These are phyloP conservation scores for Elsinoe fawcettii DNA, from an alignment of 2,329 filamentous ascomycete species.

Conservation along the genomic window DNA sequence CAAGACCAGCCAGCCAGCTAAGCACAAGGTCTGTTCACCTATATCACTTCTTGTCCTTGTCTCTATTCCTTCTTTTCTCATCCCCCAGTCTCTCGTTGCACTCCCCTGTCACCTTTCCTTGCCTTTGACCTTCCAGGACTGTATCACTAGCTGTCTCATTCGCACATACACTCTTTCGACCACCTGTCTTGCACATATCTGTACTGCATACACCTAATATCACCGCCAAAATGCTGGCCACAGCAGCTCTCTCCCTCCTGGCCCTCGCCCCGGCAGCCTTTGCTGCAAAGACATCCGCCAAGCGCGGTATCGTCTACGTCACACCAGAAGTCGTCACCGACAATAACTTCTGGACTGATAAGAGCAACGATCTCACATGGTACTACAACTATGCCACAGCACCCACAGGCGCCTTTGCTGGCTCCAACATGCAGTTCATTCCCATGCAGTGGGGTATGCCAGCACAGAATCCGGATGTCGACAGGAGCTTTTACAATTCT, in stretches of 20 bases:
- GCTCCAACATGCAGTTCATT: conserved; percentile 60
- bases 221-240: conserved; percentile 5
- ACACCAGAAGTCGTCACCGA: conserved; percentile 51
- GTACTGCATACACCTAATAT: not conserved
- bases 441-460: conserved; percentile 70
- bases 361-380: conserved; percentile 60
- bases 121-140: not conserved
- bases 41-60: conserved; percentile 5
- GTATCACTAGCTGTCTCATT: not conserved
- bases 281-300: conserved; percentile 38
- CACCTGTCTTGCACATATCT: not conserved
- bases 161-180: not conserved
- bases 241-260: conserved; percentile 11
- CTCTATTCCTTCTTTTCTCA: not conserved
- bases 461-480: conserved; percentile 27
- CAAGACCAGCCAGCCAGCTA: not conserved
- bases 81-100: conserved; percentile 7
- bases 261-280: conserved; percentile 15
- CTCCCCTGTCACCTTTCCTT: not conserved
- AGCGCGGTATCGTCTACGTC: conserved; percentile 63
- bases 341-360: conserved; percentile 55
- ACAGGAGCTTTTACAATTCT: conserved; percentile 53
- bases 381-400: conserved; percentile 70
- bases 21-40: not conserved
- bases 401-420: conserved; percentile 37